A percentile compares a stretch with the other conserved stretches of the same genome.
Evolutionary conservation across 2,329 filamentous ascomycete species (phyloP).

Genomic region (Fusarium verrucosum): DNA sequence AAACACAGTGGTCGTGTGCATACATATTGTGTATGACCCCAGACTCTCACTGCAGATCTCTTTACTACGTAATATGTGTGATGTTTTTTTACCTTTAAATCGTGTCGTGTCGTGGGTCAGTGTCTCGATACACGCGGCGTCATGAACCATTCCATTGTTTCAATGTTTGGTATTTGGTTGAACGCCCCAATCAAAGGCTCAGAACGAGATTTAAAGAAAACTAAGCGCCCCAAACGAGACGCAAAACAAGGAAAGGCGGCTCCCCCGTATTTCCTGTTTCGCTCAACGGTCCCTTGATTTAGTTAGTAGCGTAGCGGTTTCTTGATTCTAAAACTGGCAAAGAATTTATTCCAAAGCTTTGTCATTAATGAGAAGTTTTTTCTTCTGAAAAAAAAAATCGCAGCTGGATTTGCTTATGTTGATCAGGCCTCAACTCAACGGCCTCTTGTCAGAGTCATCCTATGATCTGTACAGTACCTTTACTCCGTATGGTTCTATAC

Average conservation of each 20-base stretch:
- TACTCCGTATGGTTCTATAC: neutral
- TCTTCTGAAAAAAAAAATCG: neutral
- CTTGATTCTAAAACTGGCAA: constrained; percentile 9
- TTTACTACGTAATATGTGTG: neutral
- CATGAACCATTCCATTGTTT: constrained; percentile 31
- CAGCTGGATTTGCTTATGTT: constrained; percentile 5
- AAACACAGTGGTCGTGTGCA: neutral
- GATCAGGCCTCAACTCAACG: neutral
- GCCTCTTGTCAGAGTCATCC: neutral
- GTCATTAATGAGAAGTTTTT: neutral
- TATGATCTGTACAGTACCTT: no score
- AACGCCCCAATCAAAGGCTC: constrained; percentile 20
- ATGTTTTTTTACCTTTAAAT: neutral
- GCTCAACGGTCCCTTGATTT: constrained; percentile 13
- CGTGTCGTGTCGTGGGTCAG: neutral
- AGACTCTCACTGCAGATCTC: constrained; percentile 4
- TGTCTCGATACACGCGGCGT: constrained; percentile 8
- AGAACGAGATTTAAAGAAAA: neutral
- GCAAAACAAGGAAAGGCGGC: constrained; percentile 25
- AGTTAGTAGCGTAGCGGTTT: constrained; percentile 11
- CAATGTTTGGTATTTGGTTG: constrained; percentile 4
- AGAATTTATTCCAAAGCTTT: constrained; percentile 15
- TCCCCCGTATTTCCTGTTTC: constrained; percentile 36
- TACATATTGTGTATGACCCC: neutral
- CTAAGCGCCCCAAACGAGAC: constrained; percentile 20